These are phyloP conservation scores for Xylaria flabelliformis DNA, from an alignment of 495 filamentous ascomycete genomes.

Conservation along the genomic window DNA sequence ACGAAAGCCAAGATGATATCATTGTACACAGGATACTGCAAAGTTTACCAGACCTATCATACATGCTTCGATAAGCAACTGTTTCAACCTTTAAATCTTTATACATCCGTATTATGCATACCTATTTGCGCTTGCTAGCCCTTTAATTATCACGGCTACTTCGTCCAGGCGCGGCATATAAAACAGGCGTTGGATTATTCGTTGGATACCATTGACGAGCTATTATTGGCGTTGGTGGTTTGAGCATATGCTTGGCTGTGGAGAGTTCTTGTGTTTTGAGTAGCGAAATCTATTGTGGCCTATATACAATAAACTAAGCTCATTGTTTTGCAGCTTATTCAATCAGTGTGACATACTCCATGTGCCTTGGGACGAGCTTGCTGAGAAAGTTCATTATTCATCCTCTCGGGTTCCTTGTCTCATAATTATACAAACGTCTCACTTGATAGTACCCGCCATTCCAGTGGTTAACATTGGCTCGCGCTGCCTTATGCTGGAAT, in stretches of 20 bases:
- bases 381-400: neutral
- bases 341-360: neutral
- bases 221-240: slow-evolving; percentile 21
- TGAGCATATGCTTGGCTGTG: neutral
- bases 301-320: neutral
- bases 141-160: neutral
- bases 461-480: neutral
- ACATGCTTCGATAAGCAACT: slow-evolving; percentile 53
- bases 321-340: neutral
- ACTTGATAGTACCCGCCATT: slow-evolving; percentile 1
- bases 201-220: slow-evolving; percentile 20
- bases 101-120: slow-evolving; percentile 16
- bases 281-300: neutral
- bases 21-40: slow-evolving; percentile 48
- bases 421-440: neutral
- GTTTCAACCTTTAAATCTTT: neutral
- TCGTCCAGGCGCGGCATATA: neutral
- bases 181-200: neutral
- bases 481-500: slow-evolving; percentile 9
- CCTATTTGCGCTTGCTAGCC: neutral
- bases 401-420: neutral
- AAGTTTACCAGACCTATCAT: slow-evolving; percentile 58
- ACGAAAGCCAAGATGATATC: slow-evolving; percentile 39
- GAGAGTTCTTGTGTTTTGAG: neutral
- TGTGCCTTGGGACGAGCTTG: neutral